A percentile compares a stretch with the other conserved stretches of the same genome.
Conservation (phyloP, 2,329 filamentous ascomycete genomes). For the Fusarium sp. region DNA sequence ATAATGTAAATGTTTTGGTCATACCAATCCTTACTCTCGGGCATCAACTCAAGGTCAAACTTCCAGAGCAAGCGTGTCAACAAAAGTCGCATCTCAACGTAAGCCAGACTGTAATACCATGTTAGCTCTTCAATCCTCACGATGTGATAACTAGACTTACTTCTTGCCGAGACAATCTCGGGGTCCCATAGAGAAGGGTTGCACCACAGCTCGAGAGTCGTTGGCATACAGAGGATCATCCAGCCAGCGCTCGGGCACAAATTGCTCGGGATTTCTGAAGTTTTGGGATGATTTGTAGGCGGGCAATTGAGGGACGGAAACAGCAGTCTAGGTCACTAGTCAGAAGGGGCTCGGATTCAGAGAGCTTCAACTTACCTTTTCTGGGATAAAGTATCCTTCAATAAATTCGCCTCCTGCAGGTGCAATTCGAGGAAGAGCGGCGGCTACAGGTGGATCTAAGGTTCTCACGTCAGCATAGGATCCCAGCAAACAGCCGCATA, state of each 20-base stretch:
- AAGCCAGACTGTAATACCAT: background rate
- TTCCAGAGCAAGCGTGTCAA: slow-evolving; percentile 12
- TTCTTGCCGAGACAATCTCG: slow-evolving; percentile 19
- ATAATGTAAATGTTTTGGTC: background rate
- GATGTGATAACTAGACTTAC: rapidly evolving
- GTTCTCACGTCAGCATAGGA: background rate
- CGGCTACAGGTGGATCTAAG: slow-evolving; percentile 3
- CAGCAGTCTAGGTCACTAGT: background rate
- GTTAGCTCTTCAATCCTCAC: rapidly evolving
- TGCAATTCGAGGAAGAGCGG: background rate
- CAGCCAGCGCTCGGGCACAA: slow-evolving; percentile 10
- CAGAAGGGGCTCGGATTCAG: background rate
- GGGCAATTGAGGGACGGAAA: background rate
- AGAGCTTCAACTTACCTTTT: background rate
- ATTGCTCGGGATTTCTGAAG: background rate
- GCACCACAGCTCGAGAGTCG: background rate
- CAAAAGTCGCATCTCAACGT: slow-evolving; percentile 12
- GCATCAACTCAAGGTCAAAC: slow-evolving; percentile 3
- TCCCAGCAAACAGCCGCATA: rapidly evolving
- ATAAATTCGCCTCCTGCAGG: slow-evolving; percentile 1
- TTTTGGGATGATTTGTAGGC: background rate
- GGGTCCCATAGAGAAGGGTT: background rate
- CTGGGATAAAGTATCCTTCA: slow-evolving; percentile 3
- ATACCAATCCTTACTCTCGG: background rate
- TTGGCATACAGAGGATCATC: background rate